Evolutionary conservation across 306 rosid genomes (phyloP), one percentile per base, ranked within the genome.

Genomic region (Glycine latifolia): DNA sequence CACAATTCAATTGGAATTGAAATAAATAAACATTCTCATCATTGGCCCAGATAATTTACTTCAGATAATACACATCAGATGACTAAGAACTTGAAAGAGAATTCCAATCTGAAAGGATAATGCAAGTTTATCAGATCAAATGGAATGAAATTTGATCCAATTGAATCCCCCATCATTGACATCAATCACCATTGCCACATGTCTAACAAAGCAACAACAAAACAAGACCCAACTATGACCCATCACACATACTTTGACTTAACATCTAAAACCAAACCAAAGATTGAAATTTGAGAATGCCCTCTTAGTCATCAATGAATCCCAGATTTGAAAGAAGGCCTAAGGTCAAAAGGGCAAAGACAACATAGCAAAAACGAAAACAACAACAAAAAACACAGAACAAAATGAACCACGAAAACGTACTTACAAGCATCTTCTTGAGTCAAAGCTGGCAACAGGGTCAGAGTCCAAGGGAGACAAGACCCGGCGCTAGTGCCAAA

Each of bases 381-480:
- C 76, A 26, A 26, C 31, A 31, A 41, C 1, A 46, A 39, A 41
- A 26, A 79, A 68, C 61, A n/a, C 79, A 80, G 82, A 37, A 70
- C 74, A 86, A 81, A 79, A 77, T 4, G 59, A 85, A 81, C 16
- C 76, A 89, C 83, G 80, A 86, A 88, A 93, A 96, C 98, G 94
- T 92, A 96, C 98, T 93, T 96, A 96, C 99, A 90, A 92, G 94
- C 97, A 96, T 89, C 94, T 88, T 96, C 94, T 85, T 85, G 85
- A 76, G 92, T 89, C 89, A 90, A 92, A 84, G 89, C 89, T 85
- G 80, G 80, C 71, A 89, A 26, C 35, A 79, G 59, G 39, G 86
- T 87, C 80, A 79, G 88, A 59, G 89, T 75, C 88, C 83, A 83
- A 81, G 59, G 85, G 59, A 59, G 90, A 85, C 83, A 85, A 82